Base-by-base conservation (phyloP, 225 moss, liverwort and hornwort species). In the Marchantia polymorpha region DNA sequence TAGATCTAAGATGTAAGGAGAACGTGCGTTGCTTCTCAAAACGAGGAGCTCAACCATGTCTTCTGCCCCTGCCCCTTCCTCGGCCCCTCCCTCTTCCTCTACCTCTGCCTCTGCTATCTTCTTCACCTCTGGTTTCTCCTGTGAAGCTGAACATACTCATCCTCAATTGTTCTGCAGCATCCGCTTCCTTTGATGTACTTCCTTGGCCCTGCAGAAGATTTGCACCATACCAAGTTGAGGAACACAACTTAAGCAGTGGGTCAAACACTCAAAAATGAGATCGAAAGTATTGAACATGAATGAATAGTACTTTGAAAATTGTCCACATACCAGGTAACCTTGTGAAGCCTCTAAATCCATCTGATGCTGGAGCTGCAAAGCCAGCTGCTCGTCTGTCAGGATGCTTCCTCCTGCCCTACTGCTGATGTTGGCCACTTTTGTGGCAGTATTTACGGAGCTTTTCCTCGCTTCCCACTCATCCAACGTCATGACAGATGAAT, bases 381-480 rank as follows among this genome's bases (percentile, higher is more conserved):
- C 93, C 75, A 97, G 79, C 80, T 91, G 94, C 79, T 91, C 92
- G 77, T 97, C 94, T 74, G 88, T 88, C 64, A 80, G 83, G 67
- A 29, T 19, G 74, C 59, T 79, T 58, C 60, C 80, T 53, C 68
- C 14, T 54, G 27, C 14, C 46, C n/a, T 76, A 7, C 22, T 54
- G 52, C 48, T 70, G 10, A 51, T 20, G 66, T 13, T 13, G 13
- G 13, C 1, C 8, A 60, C 64, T 60, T 84, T 60, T 22, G 75
- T 66, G 78, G 83, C 79, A 10, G 74, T 78, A 67, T 77, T 80
- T 22, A 77, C 71, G 12, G 81, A 81, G 53, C 84, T 74, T 85
- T 90, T 92, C 81, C 77, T 89, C 19, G 97, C 94, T 80, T 97
- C 94, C 92, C 92, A 97, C 81, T 97, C 94, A 78, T 94, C 97